Conservation (phyloP, 805 yeast genomes). For the Wickerhamomyces chaumierensis region DNA sequence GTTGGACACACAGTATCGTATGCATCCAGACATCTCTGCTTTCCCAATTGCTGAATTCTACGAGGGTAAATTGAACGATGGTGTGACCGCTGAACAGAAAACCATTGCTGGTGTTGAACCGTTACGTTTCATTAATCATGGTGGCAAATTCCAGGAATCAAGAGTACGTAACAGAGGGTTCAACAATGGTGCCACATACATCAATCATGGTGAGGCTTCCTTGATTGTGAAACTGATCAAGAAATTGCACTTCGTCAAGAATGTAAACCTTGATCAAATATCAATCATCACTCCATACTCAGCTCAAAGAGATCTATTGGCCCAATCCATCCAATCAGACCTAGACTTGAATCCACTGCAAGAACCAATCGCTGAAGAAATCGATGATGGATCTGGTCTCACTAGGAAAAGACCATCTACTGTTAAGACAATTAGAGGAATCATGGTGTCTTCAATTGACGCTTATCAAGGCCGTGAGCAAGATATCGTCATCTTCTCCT, state of each 20-base stretch:
- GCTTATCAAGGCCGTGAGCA: conserved; percentile 87
- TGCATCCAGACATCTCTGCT: conserved; percentile 54
- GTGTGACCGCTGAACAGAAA: conserved; percentile 45
- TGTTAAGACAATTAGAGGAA: conserved; percentile 27
- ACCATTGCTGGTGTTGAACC: conserved; percentile 39
- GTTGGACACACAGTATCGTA: conserved; percentile 61
- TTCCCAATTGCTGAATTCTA: conserved; percentile 46
- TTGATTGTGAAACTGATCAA: conserved; percentile 36
- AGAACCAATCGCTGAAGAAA: conserved; percentile 34
- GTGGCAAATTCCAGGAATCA: conserved; percentile 34
- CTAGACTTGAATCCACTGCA: conserved; percentile 43
- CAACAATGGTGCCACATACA: conserved; percentile 44
- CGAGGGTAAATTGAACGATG: conserved; percentile 38
- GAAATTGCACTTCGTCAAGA: conserved; percentile 33
- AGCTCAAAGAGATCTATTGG: conserved; percentile 58
- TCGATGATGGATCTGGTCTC: conserved; percentile 29
- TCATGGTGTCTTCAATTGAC: conserved; percentile 53
- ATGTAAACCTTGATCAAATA: conserved; percentile 35
- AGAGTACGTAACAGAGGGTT: conserved; percentile 31
- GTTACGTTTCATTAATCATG: conserved; percentile 48
- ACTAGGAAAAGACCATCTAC: conserved; percentile 9
- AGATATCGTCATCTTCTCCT: conserved; percentile 61
- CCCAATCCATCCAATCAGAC: conserved; percentile 37
- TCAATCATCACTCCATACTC: conserved; percentile 70
- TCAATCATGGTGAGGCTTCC: conserved; percentile 42